Conservation (phyloP, 306 rosid species). For the Acacia crassicarpa region DNA sequence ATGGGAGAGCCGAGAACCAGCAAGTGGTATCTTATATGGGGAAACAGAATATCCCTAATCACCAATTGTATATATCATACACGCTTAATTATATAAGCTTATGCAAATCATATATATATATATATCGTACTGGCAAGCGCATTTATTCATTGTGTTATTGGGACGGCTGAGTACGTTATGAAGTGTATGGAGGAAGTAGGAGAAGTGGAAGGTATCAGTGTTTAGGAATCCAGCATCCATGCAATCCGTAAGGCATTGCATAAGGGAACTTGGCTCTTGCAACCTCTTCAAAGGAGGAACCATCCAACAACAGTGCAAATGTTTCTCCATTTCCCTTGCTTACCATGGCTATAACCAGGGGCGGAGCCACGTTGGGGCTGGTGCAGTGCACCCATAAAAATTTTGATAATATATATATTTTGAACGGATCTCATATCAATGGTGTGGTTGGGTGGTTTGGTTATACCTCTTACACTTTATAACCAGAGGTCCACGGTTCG, state of each 20-base stretch:
- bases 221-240: slow-evolving; percentile 96
- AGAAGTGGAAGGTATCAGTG: background rate
- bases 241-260: slow-evolving; percentile 91
- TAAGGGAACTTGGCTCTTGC: slow-evolving; percentile 95
- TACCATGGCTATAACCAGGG: too few relatives aligned
- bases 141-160: too few relatives aligned
- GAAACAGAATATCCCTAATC: slow-evolving; percentile 11
- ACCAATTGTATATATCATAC: slow-evolving; percentile 8
- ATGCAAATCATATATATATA: too few relatives aligned
- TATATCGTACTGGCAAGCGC: too few relatives aligned
- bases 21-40: background rate
- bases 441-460: too few relatives aligned
- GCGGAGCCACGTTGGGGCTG: too few relatives aligned
- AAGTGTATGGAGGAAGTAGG: background rate
- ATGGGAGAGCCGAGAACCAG: background rate
- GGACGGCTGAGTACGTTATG: too few relatives aligned
- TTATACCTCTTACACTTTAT: too few relatives aligned
- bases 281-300: slow-evolving; percentile 76
- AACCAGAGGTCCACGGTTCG: too few relatives aligned
- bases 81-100: background rate
- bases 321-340: slow-evolving; percentile 82
- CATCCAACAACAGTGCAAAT: slow-evolving; percentile 78
- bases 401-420: too few relatives aligned
- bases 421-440: too few relatives aligned
- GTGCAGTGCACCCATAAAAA: too few relatives aligned